A percentile compares a stretch with the other conserved stretches of the same genome.
Evolutionary conservation across 371 early-diverging fungal species (phyloP).

Genomic region (Haplosporangium sp.): DNA sequence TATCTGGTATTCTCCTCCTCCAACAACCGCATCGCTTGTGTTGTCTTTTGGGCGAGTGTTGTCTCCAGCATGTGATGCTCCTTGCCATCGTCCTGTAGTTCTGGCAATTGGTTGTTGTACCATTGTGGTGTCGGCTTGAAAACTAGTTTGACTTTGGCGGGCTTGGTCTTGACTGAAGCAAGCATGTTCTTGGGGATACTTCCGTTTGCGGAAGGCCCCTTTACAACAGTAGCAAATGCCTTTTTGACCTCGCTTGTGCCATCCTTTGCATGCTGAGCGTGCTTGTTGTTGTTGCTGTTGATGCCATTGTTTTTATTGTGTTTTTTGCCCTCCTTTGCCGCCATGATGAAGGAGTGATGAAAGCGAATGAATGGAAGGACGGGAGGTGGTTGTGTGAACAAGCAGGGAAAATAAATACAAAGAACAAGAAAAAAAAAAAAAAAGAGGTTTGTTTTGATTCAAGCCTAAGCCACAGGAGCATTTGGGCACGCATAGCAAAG

Average conservation of each 20-base stretch:
- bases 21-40: slow-evolving; percentile 73
- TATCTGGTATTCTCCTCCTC: slow-evolving; percentile 77
- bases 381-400: background rate
- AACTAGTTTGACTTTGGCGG: slow-evolving; percentile 34
- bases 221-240: slow-evolving; percentile 48
- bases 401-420: background rate
- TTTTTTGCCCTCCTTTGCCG: slow-evolving; percentile 16
- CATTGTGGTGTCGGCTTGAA: slow-evolving; percentile 68
- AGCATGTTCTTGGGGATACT: slow-evolving; percentile 55
- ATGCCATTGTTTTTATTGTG: slow-evolving; percentile 7
- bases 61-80: slow-evolving; percentile 55
- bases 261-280: slow-evolving; percentile 11
- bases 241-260: slow-evolving; percentile 44
- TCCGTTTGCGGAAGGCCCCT: slow-evolving; percentile 53
- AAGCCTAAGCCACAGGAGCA: background rate
- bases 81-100: slow-evolving; percentile 52
- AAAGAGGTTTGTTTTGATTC: slow-evolving; percentile 5
- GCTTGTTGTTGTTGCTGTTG: slow-evolving; percentile 1
- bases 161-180: slow-evolving; percentile 29
- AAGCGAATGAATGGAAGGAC: background rate
- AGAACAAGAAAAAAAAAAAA: slow-evolving; percentile 8
- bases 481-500: background rate
- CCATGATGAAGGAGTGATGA: slow-evolving; percentile 10
- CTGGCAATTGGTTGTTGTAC: slow-evolving; percentile 58
- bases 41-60: slow-evolving; percentile 59